Evolutionary conservation across 2,329 filamentous ascomycete species (phyloP), one percentile per base, ranked within the genome.

Genomic region (Scedosporium aurantiacum): DNA sequence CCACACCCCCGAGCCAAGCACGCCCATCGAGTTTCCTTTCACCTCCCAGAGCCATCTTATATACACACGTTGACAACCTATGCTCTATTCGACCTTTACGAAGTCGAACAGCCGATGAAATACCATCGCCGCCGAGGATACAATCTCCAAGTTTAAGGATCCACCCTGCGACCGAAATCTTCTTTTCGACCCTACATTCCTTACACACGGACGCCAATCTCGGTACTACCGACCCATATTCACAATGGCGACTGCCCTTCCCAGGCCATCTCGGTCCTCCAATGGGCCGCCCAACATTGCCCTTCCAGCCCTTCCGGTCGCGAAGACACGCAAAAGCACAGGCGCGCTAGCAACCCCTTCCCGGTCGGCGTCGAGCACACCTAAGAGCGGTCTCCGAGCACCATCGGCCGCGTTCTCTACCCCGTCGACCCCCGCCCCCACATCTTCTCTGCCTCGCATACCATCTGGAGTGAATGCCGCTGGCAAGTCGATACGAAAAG

Each of bases 401-500:
- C 84, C 86, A 3, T 87, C 86, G 6, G 75, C 80, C 25, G 80
- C 81, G 47, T 76, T 68, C 60, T 57, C 80, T 43, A 78, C 79
- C 23, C 79, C 82, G 32, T 72, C 77, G 43, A 75, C 80, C n/a
- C 79, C 81, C 45, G 78, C 82, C 32, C 76, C 82, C 5, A 78
- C 77, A 8, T 79, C 81, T 4, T 77, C 79, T 58, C 73, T 87
- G 10, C 81, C 83, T 4, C 78, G 82, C 63, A 78, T 81, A 2
- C 73, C 79, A 5, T 79, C 84, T 7, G 78, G 77, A 41, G 74
- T 84, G 14, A 85, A 83, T 64, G 77, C 77, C 37, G 77, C 83
- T 4, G 84, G 85, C 27, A 92, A 87, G 72, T 84, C 86, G 1
- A 74, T 97, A 61, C 85, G 91, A 64, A 95, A 95, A 74, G 89